Evolutionary conservation across 139 green algal species (phyloP).

Genomic region (Mychonastes homosphaera): DNA sequence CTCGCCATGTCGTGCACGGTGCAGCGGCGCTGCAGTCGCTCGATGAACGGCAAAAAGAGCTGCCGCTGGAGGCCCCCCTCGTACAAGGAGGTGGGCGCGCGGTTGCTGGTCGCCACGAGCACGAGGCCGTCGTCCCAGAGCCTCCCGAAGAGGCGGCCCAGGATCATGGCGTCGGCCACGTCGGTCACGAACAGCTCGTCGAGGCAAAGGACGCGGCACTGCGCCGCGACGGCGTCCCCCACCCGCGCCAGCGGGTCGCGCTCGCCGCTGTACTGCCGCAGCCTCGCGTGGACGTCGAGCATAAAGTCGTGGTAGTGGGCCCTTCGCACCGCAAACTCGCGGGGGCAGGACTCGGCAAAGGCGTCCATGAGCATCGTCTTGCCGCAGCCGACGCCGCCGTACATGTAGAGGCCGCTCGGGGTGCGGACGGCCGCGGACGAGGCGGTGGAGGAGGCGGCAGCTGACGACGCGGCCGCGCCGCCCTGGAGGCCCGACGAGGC

Average conservation of each 20-base stretch:
- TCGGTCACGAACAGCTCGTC: conserved; percentile 97
- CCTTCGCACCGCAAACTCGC: conserved; percentile 47
- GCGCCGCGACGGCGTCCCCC: conserved; percentile 42
- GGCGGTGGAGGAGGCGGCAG: neutral
- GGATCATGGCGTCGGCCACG: conserved; percentile 90
- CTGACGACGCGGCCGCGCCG: neutral
- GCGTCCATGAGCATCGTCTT: conserved; percentile 99
- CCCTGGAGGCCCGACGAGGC: conserved; percentile 7
- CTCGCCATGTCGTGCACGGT: conserved; percentile 77
- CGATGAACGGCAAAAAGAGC: conserved; percentile 96
- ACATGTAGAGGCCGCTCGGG: conserved; percentile 78
- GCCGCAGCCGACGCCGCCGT: conserved; percentile 80
- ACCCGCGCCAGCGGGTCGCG: conserved; percentile 65
- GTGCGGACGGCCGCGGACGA: neutral
- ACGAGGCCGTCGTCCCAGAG: conserved; percentile 68
- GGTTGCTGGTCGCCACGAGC: conserved; percentile 79
- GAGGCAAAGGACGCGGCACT: conserved; percentile 68
- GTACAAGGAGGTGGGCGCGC: conserved; percentile 80
- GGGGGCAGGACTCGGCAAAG: conserved; percentile 50
- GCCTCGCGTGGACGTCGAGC: conserved; percentile 77
- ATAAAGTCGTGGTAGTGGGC: conserved; percentile 98
- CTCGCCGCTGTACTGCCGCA: conserved; percentile 27
- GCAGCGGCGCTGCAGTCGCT: conserved; percentile 50
- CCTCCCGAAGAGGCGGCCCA: conserved; percentile 73
- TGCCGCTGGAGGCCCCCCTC: conserved; percentile 84